phyloP scores from a whole-genome alignment of 176 grass and related monocot genomes.

The Eragrostis nindensis region DNA sequence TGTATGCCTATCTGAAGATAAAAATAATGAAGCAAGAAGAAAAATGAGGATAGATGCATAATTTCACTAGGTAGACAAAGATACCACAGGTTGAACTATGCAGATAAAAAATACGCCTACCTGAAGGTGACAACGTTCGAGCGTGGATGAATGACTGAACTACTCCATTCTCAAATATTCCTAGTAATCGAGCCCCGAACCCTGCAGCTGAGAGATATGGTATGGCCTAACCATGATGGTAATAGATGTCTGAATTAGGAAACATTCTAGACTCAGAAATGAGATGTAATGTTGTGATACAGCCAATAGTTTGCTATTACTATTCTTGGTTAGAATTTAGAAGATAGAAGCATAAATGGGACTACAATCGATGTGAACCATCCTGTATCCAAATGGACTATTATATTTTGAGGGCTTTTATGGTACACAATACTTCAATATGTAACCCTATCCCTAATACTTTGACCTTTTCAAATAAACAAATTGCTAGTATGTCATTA shows the following conservation, averaged over 20 bases:
- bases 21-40: not conserved
- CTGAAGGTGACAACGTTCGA: conserved; percentile 81
- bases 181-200: conserved; percentile 86
- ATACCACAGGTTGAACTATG: conserved; percentile 10
- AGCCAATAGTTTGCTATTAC: not conserved
- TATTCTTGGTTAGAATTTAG: conserved; percentile 4
- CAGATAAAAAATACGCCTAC: conserved; percentile 45
- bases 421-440: too few species aligned
- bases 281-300: not conserved
- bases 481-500: too few species aligned
- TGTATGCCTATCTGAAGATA: not conserved
- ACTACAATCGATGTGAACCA: not conserved
- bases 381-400: not conserved
- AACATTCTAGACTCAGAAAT: conserved; percentile 23
- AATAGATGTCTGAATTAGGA: conserved; percentile 55
- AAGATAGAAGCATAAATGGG: not conserved
- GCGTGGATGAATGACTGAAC: conserved; percentile 97
- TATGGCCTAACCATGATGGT: conserved; percentile 84
- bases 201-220: conserved; percentile 95
- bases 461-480: too few species aligned
- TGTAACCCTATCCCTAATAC: too few species aligned
- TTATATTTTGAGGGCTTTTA: not conserved
- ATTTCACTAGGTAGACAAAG: too few species aligned
- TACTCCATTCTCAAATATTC: conserved; percentile 93
- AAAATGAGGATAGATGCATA: too few species aligned